A percentile compares a stretch with the other conserved stretches of the same genome.
Conservation (phyloP, 805 yeast genomes). For the Hanseniaspora clermontiae region DNA sequence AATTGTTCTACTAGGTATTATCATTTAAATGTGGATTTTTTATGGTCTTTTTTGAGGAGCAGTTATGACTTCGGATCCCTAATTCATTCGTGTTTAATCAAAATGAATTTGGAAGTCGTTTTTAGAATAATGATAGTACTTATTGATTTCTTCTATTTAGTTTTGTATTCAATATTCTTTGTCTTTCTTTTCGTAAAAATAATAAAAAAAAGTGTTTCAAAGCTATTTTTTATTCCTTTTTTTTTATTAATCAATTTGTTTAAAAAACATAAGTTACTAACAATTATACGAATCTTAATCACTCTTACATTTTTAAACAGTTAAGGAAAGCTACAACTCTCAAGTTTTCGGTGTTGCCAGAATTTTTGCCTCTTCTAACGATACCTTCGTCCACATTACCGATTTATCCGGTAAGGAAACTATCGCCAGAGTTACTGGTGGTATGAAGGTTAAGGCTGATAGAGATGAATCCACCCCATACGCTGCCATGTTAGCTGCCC, state of each 20-base stretch:
- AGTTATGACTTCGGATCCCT: neutral
- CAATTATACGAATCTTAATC: slow-evolving; percentile 13
- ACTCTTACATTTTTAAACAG: slow-evolving; percentile 16
- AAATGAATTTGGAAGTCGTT: neutral
- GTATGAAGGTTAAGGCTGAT: slow-evolving; percentile 99
- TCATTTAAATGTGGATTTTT: neutral
- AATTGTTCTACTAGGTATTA: neutral
- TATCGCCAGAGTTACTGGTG: slow-evolving; percentile 99
- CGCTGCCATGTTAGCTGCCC: slow-evolving; percentile 99
- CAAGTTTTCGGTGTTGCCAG: slow-evolving; percentile 99
- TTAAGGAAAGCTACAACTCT: slow-evolving; percentile 75
- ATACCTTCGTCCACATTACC: slow-evolving; percentile 98
- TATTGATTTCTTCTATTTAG: neutral
- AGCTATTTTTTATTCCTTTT: neutral
- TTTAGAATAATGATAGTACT: neutral
- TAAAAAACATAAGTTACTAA: slow-evolving; percentile 6
- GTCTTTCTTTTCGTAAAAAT: slow-evolving; percentile 8
- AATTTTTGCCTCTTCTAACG: slow-evolving; percentile 99
- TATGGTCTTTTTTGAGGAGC: neutral
- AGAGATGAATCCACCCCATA: slow-evolving; percentile 99
- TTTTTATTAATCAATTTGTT: neutral
- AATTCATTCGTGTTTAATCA: neutral
- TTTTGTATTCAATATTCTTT: slow-evolving; percentile 1
- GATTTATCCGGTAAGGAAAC: slow-evolving; percentile 99
- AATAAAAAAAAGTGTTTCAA: neutral